Evolutionary conservation across 2,329 filamentous ascomycete species (phyloP), one percentile per base, ranked within the genome.

Genomic region (Calonectria naviculata): DNA sequence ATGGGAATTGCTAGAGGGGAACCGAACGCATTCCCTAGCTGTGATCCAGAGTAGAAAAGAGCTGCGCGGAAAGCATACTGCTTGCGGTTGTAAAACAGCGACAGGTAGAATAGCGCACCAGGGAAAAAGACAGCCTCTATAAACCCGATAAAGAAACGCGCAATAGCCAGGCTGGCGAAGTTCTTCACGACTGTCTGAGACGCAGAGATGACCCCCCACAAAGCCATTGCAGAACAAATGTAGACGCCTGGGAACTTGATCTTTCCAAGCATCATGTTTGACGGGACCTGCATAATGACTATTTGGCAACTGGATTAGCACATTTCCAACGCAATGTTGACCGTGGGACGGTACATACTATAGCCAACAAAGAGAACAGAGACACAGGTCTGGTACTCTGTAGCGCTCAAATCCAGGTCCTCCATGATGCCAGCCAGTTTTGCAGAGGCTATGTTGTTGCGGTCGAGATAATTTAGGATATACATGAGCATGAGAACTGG

Each of bases 131-230:
- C 54, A 12, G 66, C 70, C 29, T 71, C 70, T 24, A 62, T 44
- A n/a, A 66, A 56, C 13, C 70, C 70, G 28, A 71, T 63, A n/a
- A 70, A 65, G 19, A 70, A 62, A 3, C 70, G 61, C 5, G 46
- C 42, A 4, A 70, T 54, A 3, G 65, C 29, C 0, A 71, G 66
- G 19, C 69, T 61, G 3, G 66, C 34, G n/a, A 66, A 69, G 29
- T 47, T 70, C 29, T 88, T 81, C 1, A 86, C 86, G 1, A 82
- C 84, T 1, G 87, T 87, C n/a, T 86, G 89, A 15, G 70, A 65
- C 0, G 74, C 67, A 3, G 76, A 78, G 24, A 80, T 76, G 1
- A 73, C 44, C 1, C 78, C 78, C 78, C 78, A 80, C 75, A 80
- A 64, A 8, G 71, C 70, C 61, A 78, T 73, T 12, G 69, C 73